Conservation (phyloP, 2,329 filamentous ascomycete species). For the Escovopsis weberi region DNA sequence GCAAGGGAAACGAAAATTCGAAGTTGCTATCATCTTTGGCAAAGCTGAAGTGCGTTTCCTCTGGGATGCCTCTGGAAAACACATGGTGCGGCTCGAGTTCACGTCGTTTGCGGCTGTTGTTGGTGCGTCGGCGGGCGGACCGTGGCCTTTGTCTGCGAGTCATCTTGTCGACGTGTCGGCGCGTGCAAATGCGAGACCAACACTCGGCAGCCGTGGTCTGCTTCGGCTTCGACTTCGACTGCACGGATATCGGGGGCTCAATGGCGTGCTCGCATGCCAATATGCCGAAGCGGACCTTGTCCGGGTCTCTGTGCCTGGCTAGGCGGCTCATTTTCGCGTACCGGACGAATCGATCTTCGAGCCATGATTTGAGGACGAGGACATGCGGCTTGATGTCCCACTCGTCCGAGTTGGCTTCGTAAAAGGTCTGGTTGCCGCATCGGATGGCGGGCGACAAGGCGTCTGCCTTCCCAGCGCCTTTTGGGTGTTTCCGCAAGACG, state of each 20-base stretch:
- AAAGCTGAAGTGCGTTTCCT: no score
- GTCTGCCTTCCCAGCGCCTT: neutral
- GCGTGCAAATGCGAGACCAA: neutral
- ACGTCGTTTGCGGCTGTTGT: no score
- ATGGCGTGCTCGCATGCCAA: constrained; percentile 27
- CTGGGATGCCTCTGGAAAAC: no score
- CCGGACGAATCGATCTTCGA: constrained; percentile 21
- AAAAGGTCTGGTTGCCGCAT: constrained; percentile 14
- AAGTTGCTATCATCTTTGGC: no score
- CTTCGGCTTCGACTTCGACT: constrained; percentile 1
- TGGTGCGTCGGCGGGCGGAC: no score
- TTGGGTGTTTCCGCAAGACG: constrained; percentile 16
- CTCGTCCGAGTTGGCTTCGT: constrained; percentile 17
- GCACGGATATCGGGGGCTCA: constrained; percentile 7
- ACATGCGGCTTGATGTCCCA: constrained; percentile 24
- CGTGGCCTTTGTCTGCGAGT: neutral
- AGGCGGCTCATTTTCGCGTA: constrained; percentile 21
- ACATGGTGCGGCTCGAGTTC: no score
- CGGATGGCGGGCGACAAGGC: neutral
- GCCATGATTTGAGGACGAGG: constrained; percentile 22
- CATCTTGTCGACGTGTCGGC: neutral
- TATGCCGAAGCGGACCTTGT: constrained; percentile 25
- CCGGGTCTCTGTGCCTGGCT: constrained; percentile 18
- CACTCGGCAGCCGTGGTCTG: no score
- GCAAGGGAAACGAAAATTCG: no score